phyloP scores from a whole-genome alignment of 2,329 filamentous ascomycete species.

The Dactylonectria macrodidyma region DNA sequence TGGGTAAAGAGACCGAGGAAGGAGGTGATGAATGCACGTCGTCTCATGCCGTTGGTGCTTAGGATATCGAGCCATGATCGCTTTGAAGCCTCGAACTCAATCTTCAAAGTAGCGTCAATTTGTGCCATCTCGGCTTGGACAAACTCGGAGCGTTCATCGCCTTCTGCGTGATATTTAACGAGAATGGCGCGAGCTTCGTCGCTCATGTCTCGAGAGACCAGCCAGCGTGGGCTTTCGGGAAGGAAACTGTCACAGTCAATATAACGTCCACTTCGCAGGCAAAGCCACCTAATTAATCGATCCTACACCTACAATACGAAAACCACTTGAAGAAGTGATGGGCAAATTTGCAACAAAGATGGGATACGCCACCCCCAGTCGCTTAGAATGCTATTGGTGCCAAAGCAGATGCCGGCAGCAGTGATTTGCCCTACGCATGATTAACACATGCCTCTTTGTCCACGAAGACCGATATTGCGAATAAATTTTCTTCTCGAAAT shows the following conservation, averaged over 20 bases:
- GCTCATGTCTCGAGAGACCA: slow-evolving; percentile 49
- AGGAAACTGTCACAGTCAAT: slow-evolving; percentile 32
- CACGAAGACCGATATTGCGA: background rate
- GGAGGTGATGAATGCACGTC: slow-evolving; percentile 63
- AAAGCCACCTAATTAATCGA: too few species aligned
- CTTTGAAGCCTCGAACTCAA: slow-evolving; percentile 67
- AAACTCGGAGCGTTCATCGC: slow-evolving; percentile 63
- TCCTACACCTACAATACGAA: slow-evolving; percentile 55
- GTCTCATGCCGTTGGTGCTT: slow-evolving; percentile 63
- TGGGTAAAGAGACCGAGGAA: slow-evolving; percentile 69
- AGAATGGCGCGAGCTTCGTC: slow-evolving; percentile 53
- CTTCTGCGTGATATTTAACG: slow-evolving; percentile 66
- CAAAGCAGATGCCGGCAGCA: slow-evolving; percentile 64
- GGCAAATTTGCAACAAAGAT: slow-evolving; percentile 60
- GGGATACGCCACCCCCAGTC: slow-evolving; percentile 57
- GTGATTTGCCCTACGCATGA: slow-evolving; percentile 54
- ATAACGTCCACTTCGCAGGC: background rate
- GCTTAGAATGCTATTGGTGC: slow-evolving; percentile 55
- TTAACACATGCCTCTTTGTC: background rate
- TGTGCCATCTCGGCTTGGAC: slow-evolving; percentile 73
- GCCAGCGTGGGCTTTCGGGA: slow-evolving; percentile 54
- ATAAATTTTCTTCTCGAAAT: background rate
- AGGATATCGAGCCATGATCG: slow-evolving; percentile 68
- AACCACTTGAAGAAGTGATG: slow-evolving; percentile 56
- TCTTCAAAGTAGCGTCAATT: slow-evolving; percentile 69